Evolutionary conservation across 192 early-diverging fungal genomes (phyloP).

Genomic region (Coemansia guatemalensis): DNA sequence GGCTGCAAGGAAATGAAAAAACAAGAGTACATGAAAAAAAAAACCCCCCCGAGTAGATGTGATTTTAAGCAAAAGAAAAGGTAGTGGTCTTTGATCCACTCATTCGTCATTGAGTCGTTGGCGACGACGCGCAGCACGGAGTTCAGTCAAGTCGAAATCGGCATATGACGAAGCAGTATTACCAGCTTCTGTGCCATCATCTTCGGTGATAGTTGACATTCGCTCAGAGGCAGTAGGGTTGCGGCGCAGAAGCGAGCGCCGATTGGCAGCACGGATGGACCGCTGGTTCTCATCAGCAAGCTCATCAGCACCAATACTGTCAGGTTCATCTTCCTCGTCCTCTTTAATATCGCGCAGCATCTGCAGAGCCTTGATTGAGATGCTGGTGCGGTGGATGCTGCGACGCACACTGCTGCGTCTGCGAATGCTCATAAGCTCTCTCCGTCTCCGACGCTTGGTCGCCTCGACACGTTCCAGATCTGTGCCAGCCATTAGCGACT

Average conservation of each 20-base stretch:
- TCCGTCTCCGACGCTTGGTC: conserved; percentile 43
- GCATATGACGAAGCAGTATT: conserved; percentile 1
- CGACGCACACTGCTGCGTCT: conserved; percentile 54
- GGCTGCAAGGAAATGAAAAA: not conserved
- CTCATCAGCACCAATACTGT: not conserved
- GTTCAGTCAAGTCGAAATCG: conserved; percentile 24
- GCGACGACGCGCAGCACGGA: conserved; percentile 39
- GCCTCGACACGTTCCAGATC: conserved; percentile 61
- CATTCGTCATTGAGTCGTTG: conserved; percentile 37
- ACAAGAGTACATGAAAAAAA: not conserved
- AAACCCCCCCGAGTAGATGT: too few species aligned
- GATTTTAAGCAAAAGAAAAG: too few species aligned
- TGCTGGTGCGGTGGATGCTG: conserved; percentile 53
- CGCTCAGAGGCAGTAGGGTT: conserved; percentile 13
- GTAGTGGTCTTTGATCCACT: too few species aligned
- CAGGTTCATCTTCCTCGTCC: conserved; percentile 32
- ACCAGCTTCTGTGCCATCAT: conserved; percentile 8
- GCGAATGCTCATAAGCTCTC: conserved; percentile 54
- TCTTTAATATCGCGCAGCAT: conserved; percentile 57
- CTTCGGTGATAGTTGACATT: conserved; percentile 46
- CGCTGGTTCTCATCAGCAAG: conserved; percentile 2
- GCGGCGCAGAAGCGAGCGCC: conserved; percentile 25
- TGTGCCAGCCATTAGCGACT: conserved; percentile 67
- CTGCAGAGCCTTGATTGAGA: conserved; percentile 55
- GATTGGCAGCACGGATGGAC: conserved; percentile 13